phyloP scores from a whole-genome alignment of 352 stramenopile genomes.

The Pythium coloratum region DNA sequence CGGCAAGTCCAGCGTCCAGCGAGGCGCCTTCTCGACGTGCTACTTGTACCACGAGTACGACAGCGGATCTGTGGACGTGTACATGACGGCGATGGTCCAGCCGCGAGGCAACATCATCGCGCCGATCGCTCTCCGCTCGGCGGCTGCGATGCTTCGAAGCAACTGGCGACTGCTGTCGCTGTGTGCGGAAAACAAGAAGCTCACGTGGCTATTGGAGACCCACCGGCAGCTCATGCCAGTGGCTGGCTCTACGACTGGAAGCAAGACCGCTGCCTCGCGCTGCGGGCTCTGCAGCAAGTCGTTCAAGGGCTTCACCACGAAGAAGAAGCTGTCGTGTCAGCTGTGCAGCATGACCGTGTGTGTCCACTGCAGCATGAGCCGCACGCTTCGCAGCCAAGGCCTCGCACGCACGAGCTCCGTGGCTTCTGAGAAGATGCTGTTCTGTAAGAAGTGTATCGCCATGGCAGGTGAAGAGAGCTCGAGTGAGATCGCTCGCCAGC shows the following conservation, averaged over 20 bases:
- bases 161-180: constrained; percentile 24
- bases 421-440: constrained; percentile 50
- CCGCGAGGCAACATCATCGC: constrained; percentile 24
- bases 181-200: constrained; percentile 33
- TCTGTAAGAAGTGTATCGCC: constrained; percentile 67
- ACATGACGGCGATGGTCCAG: constrained; percentile 29
- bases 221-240: constrained; percentile 27
- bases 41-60: constrained; percentile 29
- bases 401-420: constrained; percentile 21
- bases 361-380: constrained; percentile 22
- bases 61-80: constrained; percentile 27
- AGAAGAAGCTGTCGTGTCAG: constrained; percentile 25
- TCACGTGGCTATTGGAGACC: constrained; percentile 32
- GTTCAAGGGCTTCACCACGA: constrained; percentile 23
- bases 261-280: constrained; percentile 4
- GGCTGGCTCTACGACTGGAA: neutral
- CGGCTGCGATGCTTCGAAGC: constrained; percentile 15
- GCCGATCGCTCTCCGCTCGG: constrained; percentile 11
- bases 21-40: constrained; percentile 24
- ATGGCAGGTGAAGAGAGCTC: constrained; percentile 54
- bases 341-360: constrained; percentile 26
- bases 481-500: constrained; percentile 57
- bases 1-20: constrained; percentile 15
- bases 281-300: constrained; percentile 29
- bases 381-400: constrained; percentile 23